Evolutionary conservation across 495 filamentous ascomycete species (phyloP), one percentile per base, ranked within the genome.

Genomic region (Tuber borchii): DNA sequence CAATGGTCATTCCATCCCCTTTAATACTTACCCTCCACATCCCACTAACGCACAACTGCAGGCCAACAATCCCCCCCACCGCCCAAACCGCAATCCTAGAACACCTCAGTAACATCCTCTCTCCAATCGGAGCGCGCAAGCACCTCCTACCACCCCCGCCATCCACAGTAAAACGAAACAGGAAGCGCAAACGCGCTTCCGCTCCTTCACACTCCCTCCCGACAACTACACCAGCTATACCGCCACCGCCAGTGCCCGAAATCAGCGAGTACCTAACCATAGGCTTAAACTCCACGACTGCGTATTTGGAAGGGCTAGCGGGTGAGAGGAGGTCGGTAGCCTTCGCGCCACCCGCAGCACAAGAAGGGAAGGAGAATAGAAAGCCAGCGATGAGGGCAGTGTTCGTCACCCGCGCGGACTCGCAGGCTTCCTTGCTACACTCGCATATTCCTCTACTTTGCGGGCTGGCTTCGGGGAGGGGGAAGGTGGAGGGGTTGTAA

Each of bases 271-370:
- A 85, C 73, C n/a, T 88, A 73, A 84, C 85, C 14, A 74, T 88
- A 69, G 86, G 87, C 51, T 82, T 88, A 42, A 88, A 88, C 78
- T 83, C 81, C 73, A 84, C 85, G 12, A 86, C 82, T 22, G 83
- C 82, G 8, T 78, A 84, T 68, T 82, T 88, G 1, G 84, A 85
- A 75, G 43, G 71, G 34, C 73, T 79, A 73, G 65, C 65, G n/a
- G n/a, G 78, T 80, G 22, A 81, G 79, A 14, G 70, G 77, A 8
- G 39, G 26, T n/a, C 69, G 37, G 16, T 46, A 26, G 40, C 71
- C n/a, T 26, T 75, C 45, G n/a, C 48, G n/a, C 34, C 40, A n/a
- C 51, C 51, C 10, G 65, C 56, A 74, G 22, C 20, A 65, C n/a
- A 16, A n/a, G 73, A 12, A 42, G 45, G 61, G 73, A 71, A 16